phyloP scores from a whole-genome alignment of 768 basidiomycete genomes.

The Suillus occidentalis region DNA sequence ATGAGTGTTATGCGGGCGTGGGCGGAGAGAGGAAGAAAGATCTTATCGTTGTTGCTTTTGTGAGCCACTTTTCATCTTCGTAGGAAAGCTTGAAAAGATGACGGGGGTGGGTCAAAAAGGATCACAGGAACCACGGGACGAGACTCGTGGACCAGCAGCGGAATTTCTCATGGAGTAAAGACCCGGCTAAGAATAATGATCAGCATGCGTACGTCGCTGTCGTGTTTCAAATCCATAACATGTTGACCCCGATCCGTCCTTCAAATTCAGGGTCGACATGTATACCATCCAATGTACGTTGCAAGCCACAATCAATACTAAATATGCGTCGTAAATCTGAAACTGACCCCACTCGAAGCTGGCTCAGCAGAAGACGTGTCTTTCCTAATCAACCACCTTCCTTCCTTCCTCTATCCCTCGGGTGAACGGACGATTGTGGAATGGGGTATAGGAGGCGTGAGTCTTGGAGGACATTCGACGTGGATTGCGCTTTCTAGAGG shows the following conservation, averaged over 20 bases:
- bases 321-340: neutral
- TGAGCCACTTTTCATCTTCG: conserved; percentile 12
- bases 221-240: neutral
- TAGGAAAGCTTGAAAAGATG: neutral
- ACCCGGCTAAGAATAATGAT: conserved; percentile 24
- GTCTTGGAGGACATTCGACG: conserved; percentile 82
- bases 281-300: conserved; percentile 32
- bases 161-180: conserved; percentile 26
- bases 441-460: conserved; percentile 76
- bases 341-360: conserved; percentile 18
- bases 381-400: conserved; percentile 78
- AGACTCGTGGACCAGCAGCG: conserved; percentile 25
- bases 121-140: conserved; percentile 33
- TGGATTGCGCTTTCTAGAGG: conserved; percentile 67
- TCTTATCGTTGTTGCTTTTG: conserved; percentile 29
- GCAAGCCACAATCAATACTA: neutral
- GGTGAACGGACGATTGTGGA: conserved; percentile 58
- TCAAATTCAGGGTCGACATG: conserved; percentile 21
- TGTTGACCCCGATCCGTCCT: too few relatives aligned
- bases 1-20: conserved; percentile 15
- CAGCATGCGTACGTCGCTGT: conserved; percentile 28
- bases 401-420: conserved; percentile 68
- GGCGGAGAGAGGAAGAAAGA: conserved; percentile 19
- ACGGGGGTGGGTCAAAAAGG: conserved; percentile 14
- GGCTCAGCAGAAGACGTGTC: conserved; percentile 78